phyloP scores from a whole-genome alignment of 176 grass and related monocot species.

The Bonia amplexicaulis region DNA sequence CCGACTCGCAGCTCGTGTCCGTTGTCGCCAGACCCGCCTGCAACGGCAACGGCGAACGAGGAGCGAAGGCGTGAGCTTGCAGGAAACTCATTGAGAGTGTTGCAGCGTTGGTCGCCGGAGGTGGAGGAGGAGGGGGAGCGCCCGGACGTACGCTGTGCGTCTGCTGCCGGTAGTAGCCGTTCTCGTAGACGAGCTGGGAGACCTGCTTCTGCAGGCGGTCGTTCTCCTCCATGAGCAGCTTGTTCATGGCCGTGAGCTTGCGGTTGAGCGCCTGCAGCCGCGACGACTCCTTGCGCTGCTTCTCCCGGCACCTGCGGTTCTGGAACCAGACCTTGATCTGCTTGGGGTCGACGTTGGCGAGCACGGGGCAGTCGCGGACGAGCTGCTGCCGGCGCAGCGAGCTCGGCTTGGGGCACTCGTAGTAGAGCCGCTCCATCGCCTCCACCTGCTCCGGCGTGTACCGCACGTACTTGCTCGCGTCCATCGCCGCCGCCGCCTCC shows the following conservation, averaged over 20 bases:
- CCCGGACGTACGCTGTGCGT: slow-evolving; percentile 33
- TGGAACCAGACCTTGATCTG: slow-evolving; percentile 96
- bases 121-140: neutral
- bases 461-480: slow-evolving; percentile 73
- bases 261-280: slow-evolving; percentile 62
- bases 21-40: slow-evolving; percentile 56
- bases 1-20: slow-evolving; percentile 76
- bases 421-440: slow-evolving; percentile 70
- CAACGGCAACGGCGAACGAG: neutral
- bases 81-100: neutral
- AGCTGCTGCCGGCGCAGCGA: slow-evolving; percentile 78
- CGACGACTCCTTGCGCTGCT: slow-evolving; percentile 74
- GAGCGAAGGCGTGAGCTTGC: neutral
- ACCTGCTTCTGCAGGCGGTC: slow-evolving; percentile 89
- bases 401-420: slow-evolving; percentile 76
- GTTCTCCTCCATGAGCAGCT: slow-evolving; percentile 90
- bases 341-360: slow-evolving; percentile 68
- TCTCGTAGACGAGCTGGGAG: slow-evolving; percentile 63
- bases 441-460: slow-evolving; percentile 90
- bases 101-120: neutral
- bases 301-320: slow-evolving; percentile 80
- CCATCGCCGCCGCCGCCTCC: slow-evolving; percentile 37
- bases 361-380: slow-evolving; percentile 60
- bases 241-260: slow-evolving; percentile 86
- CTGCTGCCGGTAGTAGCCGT: slow-evolving; percentile 67